Evolutionary conservation across 768 basidiomycete species (phyloP), one percentile per base, ranked within the genome.

Genomic region (Trametes elegans): DNA sequence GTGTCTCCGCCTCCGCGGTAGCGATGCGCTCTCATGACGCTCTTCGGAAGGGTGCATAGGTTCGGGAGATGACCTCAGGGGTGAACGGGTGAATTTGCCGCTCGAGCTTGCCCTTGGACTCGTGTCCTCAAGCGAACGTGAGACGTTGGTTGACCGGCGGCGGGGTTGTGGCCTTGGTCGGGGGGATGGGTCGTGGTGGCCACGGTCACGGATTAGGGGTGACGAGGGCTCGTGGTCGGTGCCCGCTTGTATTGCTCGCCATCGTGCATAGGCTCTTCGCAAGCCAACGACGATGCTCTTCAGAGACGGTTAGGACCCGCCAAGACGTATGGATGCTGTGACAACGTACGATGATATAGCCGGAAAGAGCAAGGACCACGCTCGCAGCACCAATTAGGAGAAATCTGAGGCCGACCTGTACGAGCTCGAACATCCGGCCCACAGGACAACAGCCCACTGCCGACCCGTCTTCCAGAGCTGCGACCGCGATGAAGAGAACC

Each of bases 241-340:
- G 10, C 1, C 14, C 3, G 36, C 14, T 5, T 49, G 19, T 9
- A 31, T 28, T 7, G 34, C 51, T 38, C 42, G 43, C 51, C 51
- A 53, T 7, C 26, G 32, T 7, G 27, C n/a, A 14, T 53, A 53
- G 16, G 34, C 24, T 19, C 34, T 35, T 16, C 41, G 42, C 24
- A 53, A 6, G 16, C 34, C 34, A 36, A 53, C 52, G 24, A 59
- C 34, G 27, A 54, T 28, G 43, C 57, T 59, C 57, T 59, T 42
- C 5, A 9, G 24, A 10, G 10, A 11, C 3, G 2, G 11, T 49
- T 3, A 43, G 24, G 8, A 7, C 5, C 18, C 3, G 21, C 28
- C 28, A 5, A 4, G 13, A 5, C 13, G 14, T 8, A 27, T 7
- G 16, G n/a, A 21, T 9, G 11, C 16, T 5, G n/a, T n/a, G n/a